These are phyloP conservation scores for Hygrophila difformis DNA, from an alignment of 257 asterid species.

Conservation along the genomic window DNA sequence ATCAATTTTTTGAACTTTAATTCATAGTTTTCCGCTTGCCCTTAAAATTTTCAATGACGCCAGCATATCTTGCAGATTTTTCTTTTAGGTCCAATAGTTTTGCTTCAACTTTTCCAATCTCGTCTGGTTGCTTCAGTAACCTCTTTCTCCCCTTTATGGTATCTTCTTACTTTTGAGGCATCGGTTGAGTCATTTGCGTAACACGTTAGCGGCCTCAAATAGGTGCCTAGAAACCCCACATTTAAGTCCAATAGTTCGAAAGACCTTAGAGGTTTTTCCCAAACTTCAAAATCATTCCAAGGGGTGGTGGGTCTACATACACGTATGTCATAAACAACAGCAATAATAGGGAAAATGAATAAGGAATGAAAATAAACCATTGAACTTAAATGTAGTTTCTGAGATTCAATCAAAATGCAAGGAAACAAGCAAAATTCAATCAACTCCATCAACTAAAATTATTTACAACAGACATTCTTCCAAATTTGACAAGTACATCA, in stretches of 20 bases:
- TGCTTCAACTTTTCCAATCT: constrained; percentile 34
- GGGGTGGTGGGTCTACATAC: constrained; percentile 43
- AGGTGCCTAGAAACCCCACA: constrained; percentile 49
- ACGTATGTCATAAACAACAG: constrained; percentile 36
- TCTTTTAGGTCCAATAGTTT: constrained; percentile 44
- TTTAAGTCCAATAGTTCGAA: constrained; percentile 63
- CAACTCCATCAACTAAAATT: no score
- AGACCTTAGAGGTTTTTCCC: constrained; percentile 66
- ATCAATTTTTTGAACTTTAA: constrained; percentile 44
- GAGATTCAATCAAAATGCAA: no score
- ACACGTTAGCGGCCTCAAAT: constrained; percentile 27
- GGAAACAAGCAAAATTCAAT: no score
- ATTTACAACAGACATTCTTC: no score
- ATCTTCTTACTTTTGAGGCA: constrained; percentile 31
- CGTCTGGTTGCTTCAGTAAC: constrained; percentile 24
- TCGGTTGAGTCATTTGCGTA: constrained; percentile 46
- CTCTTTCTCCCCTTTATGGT: constrained; percentile 33
- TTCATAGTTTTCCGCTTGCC: constrained; percentile 40
- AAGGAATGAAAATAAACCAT: no score
- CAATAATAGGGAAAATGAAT: no score
- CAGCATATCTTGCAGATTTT: constrained; percentile 23
- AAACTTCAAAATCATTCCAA: constrained; percentile 43
- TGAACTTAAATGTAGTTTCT: no score
- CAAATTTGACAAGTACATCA: no score
- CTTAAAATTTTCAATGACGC: constrained; percentile 32